Evolutionary conservation across 2,329 filamentous ascomycete genomes (phyloP).

Genomic region (Neonectria sp.): DNA sequence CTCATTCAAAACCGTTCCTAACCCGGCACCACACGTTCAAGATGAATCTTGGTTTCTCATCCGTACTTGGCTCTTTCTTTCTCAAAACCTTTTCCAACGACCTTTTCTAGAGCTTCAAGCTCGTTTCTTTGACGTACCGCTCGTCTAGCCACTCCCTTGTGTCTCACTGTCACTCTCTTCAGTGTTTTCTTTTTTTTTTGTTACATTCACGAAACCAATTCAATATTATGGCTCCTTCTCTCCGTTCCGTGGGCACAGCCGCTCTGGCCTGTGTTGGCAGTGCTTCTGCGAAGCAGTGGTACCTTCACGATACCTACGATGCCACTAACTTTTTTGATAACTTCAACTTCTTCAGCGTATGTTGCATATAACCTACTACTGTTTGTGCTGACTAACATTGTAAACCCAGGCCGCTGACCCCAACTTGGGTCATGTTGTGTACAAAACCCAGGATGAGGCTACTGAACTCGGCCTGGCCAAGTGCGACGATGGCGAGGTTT

Average conservation of each 20-base stretch:
- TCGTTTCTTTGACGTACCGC: conserved; percentile 60
- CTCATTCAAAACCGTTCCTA: conserved; percentile 22
- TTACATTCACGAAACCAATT: conserved; percentile 33
- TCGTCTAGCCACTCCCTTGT: conserved; percentile 59
- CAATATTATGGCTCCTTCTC: conserved; percentile 58
- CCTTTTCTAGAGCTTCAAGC: conserved; percentile 46
- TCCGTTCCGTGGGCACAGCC: conserved; percentile 57
- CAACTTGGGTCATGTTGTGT: conserved; percentile 77
- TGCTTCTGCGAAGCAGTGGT: conserved; percentile 52
- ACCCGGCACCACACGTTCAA: conserved; percentile 21
- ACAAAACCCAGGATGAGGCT: conserved; percentile 55
- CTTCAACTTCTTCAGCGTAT: conserved; percentile 60
- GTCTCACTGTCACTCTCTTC: conserved; percentile 45
- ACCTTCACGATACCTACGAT: conserved; percentile 59
- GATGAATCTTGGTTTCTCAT: conserved; percentile 30
- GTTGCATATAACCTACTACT: conserved; percentile 8
- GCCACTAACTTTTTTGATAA: conserved; percentile 63
- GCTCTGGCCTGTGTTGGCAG: conserved; percentile 54
- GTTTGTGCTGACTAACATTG: conserved; percentile 34
- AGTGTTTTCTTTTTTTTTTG: conserved; percentile 26
- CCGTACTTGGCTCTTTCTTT: conserved; percentile 21
- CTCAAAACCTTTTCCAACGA: conserved; percentile 43
- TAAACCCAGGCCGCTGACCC: conserved; percentile 63
- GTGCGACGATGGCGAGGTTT: conserved; percentile 52
- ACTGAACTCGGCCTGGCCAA: conserved; percentile 53